Percentiles rank a stretch among this genome's conserved stretches.
These are phyloP conservation scores for Selaginella moellendorffii DNA, from an alignment of 75 land plant species.

Conservation along the genomic window DNA sequence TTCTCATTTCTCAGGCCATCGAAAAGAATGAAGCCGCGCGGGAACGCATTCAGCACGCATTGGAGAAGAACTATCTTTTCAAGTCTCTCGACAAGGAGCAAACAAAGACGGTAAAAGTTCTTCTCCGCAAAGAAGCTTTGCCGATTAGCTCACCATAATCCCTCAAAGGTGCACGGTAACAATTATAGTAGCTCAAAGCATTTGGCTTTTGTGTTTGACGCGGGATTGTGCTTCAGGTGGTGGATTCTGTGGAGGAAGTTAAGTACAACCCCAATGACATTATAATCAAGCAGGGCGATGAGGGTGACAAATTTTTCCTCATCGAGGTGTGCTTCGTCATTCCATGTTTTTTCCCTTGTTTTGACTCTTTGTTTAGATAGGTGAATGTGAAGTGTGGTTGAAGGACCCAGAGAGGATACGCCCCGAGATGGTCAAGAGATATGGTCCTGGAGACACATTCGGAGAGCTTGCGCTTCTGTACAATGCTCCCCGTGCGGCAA, in stretches of 20 bases:
- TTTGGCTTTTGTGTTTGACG: neutral
- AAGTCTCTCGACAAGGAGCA: slow-evolving; percentile 33
- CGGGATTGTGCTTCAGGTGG: slow-evolving; percentile 17
- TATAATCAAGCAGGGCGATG: slow-evolving; percentile 32
- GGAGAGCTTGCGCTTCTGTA: slow-evolving; percentile 43
- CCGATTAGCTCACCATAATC: too few species aligned
- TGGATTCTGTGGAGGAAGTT: slow-evolving; percentile 32
- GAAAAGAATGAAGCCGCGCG: slow-evolving; percentile 20
- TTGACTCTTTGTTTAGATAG: slow-evolving; percentile 10
- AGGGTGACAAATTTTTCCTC: slow-evolving; percentile 25
- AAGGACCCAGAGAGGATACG: slow-evolving; percentile 2
- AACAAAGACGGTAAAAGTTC: slow-evolving; percentile 14
- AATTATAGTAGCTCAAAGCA: too few species aligned
- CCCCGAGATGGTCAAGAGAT: slow-evolving; percentile 25
- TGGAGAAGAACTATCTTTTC: slow-evolving; percentile 25
- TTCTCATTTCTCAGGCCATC: slow-evolving; percentile 20
- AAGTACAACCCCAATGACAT: slow-evolving; percentile 17
- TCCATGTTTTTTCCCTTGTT: neutral
- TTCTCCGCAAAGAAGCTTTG: too few species aligned
- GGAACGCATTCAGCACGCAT: slow-evolving; percentile 14
- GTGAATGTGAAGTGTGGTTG: slow-evolving; percentile 29
- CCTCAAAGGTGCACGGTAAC: neutral
- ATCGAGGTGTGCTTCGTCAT: too few species aligned
- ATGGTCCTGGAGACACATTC: slow-evolving; percentile 30
- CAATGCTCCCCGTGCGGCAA: slow-evolving; percentile 36